These are phyloP conservation scores for Citrullus mucosospermus DNA, from an alignment of 306 rosid genomes.

Conservation along the genomic window DNA sequence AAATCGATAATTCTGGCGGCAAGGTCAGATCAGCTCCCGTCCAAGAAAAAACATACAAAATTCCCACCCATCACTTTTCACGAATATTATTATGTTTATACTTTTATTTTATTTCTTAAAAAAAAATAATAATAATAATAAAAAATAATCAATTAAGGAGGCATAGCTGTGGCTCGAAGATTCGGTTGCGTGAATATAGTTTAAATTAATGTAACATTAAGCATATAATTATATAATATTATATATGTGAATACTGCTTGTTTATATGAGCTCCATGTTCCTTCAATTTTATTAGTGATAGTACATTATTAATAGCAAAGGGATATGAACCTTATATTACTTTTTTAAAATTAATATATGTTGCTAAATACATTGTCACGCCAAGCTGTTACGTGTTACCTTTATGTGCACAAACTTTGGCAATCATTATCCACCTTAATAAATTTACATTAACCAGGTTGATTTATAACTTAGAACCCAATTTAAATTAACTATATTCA, in stretches of 20 bases:
- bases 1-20: background rate
- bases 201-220: background rate
- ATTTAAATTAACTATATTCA: background rate
- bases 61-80: background rate
- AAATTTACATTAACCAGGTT: background rate
- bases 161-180: background rate
- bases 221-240: background rate
- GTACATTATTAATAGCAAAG: background rate
- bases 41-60: background rate
- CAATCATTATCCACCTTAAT: background rate
- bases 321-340: background rate
- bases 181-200: background rate
- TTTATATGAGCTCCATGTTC: constrained; percentile 5
- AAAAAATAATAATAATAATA: too few relatives aligned
- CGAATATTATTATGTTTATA: background rate
- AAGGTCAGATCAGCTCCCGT: background rate
- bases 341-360: background rate
- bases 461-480: background rate
- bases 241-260: background rate
- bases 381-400: constrained; percentile 51
- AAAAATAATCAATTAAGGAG: background rate
- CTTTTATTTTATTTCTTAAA: background rate
- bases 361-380: background rate
- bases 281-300: background rate
- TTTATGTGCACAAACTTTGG: constrained; percentile 20